phyloP scores from a whole-genome alignment of 2,329 filamentous ascomycete genomes.

The Pyrenochaeta sp. region DNA sequence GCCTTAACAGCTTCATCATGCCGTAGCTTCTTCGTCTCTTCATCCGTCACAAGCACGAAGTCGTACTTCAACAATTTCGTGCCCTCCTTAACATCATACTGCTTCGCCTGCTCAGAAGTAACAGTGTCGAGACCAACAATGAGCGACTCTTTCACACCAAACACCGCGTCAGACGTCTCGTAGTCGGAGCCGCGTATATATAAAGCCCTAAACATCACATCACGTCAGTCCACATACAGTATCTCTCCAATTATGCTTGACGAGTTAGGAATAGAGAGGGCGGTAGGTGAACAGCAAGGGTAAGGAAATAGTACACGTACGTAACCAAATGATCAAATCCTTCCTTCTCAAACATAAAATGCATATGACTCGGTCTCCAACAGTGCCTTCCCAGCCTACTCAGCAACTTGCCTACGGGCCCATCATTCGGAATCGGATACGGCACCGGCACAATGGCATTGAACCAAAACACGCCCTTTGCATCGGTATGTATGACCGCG shows the following conservation, averaged over 20 bases:
- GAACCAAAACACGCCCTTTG: conserved; percentile 83
- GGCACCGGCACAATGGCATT: conserved; percentile 83
- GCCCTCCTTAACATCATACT: conserved; percentile 68
- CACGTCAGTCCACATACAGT: not conserved
- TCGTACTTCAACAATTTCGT: conserved; percentile 73
- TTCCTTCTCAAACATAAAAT: conserved; percentile 70
- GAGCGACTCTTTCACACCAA: conserved; percentile 84
- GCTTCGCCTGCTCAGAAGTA: conserved; percentile 34
- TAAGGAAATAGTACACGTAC: conserved; percentile 61
- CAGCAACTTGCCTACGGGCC: conserved; percentile 67
- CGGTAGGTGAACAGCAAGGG: not conserved
- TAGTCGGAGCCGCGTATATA: conserved; percentile 82
- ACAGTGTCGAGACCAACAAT: conserved; percentile 51
- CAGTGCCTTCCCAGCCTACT: conserved; percentile 41
- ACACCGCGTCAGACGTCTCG: conserved; percentile 84
- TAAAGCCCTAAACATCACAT: conserved; percentile 64
- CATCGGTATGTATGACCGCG: conserved; percentile 74
- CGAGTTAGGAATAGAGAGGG: not conserved
- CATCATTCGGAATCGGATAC: conserved; percentile 84
- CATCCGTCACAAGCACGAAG: conserved; percentile 78
- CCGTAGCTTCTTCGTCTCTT: conserved; percentile 72
- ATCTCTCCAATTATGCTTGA: not conserved
- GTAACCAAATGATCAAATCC: conserved; percentile 77
- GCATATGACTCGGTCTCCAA: conserved; percentile 51
- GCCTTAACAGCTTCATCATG: conserved; percentile 73